Evolutionary conservation across 495 filamentous ascomycete species (phyloP).

Genomic region (Durotheca rogersii): DNA sequence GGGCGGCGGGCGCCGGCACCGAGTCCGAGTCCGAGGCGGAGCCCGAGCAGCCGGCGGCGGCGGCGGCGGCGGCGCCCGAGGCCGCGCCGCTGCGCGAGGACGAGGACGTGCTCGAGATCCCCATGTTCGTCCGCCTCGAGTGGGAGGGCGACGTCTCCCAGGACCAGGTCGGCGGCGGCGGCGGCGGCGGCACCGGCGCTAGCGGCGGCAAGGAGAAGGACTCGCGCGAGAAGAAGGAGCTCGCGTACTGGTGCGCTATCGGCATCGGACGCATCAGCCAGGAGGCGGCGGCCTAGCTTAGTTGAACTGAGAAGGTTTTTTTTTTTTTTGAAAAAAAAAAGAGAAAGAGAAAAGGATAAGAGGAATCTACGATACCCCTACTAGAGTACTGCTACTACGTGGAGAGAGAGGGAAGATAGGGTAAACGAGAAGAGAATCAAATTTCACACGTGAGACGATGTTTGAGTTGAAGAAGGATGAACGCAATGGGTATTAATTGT

Average conservation of each 20-base stretch:
- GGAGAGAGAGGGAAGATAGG: conserved; percentile 1
- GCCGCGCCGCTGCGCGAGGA: conserved; percentile 58
- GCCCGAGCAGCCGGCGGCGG: conserved; percentile 58
- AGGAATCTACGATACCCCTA: conserved; percentile 37
- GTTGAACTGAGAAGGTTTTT: no score
- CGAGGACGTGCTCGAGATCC: conserved; percentile 92
- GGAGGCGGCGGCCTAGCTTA: conserved; percentile 35
- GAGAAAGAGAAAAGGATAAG: no score
- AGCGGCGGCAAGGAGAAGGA: conserved; percentile 47
- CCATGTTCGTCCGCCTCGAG: conserved; percentile 86
- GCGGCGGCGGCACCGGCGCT: no score
- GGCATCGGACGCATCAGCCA: conserved; percentile 75
- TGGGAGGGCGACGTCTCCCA: conserved; percentile 80
- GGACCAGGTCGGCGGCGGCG: conserved; percentile 55
- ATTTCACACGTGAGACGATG: no score
- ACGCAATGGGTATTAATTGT: conserved; percentile 12
- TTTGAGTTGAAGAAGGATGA: no score
- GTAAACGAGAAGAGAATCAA: no score
- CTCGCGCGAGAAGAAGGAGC: conserved; percentile 61
- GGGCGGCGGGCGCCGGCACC: no score
- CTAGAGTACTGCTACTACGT: not conserved
- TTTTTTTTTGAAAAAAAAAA: no score
- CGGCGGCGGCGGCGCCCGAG: conserved; percentile 28
- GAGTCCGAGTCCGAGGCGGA: conserved; percentile 89
- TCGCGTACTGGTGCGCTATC: conserved; percentile 94